phyloP scores from a whole-genome alignment of 2,329 filamentous ascomycete species.

The Penicillium sclerotiorum region DNA sequence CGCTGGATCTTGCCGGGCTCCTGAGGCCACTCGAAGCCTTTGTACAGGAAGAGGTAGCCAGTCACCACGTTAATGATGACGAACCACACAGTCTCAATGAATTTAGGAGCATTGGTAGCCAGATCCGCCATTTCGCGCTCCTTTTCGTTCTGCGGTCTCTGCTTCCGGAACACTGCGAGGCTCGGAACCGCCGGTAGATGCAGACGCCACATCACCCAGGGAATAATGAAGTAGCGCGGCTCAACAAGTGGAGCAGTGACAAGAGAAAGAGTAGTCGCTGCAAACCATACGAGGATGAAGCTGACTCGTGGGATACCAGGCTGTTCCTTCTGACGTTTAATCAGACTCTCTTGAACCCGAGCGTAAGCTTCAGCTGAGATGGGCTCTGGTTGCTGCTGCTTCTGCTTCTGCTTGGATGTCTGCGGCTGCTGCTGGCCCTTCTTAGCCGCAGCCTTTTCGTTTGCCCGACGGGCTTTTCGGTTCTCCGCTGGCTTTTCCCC shows the following conservation, averaged over 20 bases:
- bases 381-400: conserved; percentile 16
- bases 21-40: conserved; percentile 60
- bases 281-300: conserved; percentile 64
- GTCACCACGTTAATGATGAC: conserved; percentile 55
- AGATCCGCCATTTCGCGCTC: conserved; percentile 30
- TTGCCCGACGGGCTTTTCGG: conserved; percentile 26
- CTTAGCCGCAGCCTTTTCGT: conserved; percentile 26
- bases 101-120: conserved; percentile 32
- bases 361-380: conserved; percentile 33
- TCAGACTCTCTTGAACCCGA: conserved; percentile 32
- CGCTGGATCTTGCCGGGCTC: conserved; percentile 61
- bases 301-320: conserved; percentile 44
- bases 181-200: conserved; percentile 62
- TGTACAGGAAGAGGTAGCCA: conserved; percentile 59
- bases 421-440: conserved; percentile 16
- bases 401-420: conserved; percentile 15
- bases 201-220: conserved; percentile 90
- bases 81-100: conserved; percentile 62
- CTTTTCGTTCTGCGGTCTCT: conserved; percentile 23
- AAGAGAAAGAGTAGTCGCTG: conserved; percentile 74
- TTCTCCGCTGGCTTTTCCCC: conserved; percentile 23
- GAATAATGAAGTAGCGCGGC: conserved; percentile 92
- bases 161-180: conserved; percentile 31
- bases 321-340: conserved; percentile 33
- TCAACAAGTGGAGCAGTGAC: conserved; percentile 91